Evolutionary conservation across 345 rosid species (phyloP).

Genomic region (Gossypium raimondii): DNA sequence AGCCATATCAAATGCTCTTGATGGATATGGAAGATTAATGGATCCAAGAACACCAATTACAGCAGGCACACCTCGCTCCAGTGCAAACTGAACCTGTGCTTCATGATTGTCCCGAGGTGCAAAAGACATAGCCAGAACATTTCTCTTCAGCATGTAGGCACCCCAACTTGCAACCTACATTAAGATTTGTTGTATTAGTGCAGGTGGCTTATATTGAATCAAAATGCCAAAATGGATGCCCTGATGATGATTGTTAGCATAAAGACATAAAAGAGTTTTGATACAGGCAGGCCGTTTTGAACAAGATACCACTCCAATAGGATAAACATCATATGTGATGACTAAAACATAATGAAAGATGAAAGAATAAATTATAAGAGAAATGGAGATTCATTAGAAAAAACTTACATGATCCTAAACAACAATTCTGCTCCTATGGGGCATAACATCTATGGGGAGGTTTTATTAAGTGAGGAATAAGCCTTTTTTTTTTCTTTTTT

Average conservation of each 20-base stretch:
- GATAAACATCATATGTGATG: too few species aligned
- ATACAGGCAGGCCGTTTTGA: too few species aligned
- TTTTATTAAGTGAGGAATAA: not conserved
- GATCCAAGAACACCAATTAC: constrained; percentile 89
- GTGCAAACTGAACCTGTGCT: constrained; percentile 98
- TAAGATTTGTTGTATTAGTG: not conserved
- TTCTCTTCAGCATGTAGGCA: constrained; percentile 81
- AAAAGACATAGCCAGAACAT: constrained; percentile 87
- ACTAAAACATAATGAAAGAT: not conserved
- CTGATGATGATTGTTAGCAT: not conserved
- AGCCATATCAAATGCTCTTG: constrained; percentile 97
- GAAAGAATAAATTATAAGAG: not conserved
- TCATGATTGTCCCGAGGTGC: constrained; percentile 97
- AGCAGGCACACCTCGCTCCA: constrained; percentile 96
- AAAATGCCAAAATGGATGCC: not conserved
- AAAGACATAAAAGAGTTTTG: not conserved
- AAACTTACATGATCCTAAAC: not conserved
- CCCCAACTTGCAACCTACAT: constrained; percentile 98
- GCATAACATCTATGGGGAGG: not conserved
- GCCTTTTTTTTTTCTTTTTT: too few species aligned
- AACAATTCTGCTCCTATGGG: not conserved
- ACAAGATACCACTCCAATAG: too few species aligned
- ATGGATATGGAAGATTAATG: constrained; percentile 78
- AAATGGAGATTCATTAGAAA: not conserved
- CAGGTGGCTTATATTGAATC: not conserved